Base-by-base conservation (phyloP, 108 stramenopile genomes). In the Chaetoceros muelleri region DNA sequence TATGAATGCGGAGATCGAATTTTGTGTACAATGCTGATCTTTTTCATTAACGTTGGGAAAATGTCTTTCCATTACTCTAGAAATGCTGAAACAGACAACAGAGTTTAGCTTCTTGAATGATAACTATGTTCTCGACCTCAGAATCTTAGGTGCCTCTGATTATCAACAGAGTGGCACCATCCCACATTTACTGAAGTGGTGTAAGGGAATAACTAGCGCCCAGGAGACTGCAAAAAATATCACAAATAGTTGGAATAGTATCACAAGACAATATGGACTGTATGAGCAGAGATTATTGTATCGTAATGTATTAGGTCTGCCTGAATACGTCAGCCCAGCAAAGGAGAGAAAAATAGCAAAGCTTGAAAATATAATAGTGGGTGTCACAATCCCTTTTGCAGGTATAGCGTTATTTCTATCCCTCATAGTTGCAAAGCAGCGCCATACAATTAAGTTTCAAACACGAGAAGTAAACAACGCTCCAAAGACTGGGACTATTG, bases 351-450 rank as follows among this genome's bases (percentile, higher is more conserved):
- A 18, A 27, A 18, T 22, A 28, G 13, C 24, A 22, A 16, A 21
- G 18, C 20, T 46, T 17, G 19, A 23, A n/a, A 58, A 47, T 48
- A 46, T 58, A 2, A 52, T 52, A 17, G 23, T 52, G 1, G 17
- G 24, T 3, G 25, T 52, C 50, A 25, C 25, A 2, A 58, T 58
- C 27, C 44, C 45, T 22, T 22, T 46, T 25, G 47, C 16, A 23
- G 58, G 46, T 19, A 23, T 48, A 20, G 45, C 34, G 17, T 2
- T 31, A 10, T 2, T 47, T 27, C 45, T 58, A 2, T 17, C 24
- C 20, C 18, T 58, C 1, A 19, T 58, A 7, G 58, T 58, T 24
- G 21, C 34, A 1, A 58, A 58, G 47, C 58, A 58, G 58, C 58
- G 34, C 44, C 58, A 26, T 25, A 21, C 20, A 24, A 58, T 58